Conservation (phyloP, 352 stramenopile genomes). For the Phytophthora lateralis region DNA sequence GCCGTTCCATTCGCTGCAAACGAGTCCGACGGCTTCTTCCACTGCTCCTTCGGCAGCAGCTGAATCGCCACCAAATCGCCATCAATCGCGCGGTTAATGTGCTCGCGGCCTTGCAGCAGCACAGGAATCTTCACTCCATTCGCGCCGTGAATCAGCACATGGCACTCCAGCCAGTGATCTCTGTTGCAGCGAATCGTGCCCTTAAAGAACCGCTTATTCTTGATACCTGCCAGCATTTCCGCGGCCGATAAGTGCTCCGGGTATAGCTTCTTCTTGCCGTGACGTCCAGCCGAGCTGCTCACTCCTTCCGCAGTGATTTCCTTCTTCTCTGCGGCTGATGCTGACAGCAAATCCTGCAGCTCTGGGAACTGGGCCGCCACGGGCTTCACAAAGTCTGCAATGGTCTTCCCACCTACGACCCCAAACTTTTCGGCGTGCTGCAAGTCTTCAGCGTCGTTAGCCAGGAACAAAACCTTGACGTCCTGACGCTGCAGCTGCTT, state of each 20-base stretch:
- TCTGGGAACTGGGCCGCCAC: slow-evolving; percentile 52
- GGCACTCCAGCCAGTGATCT: slow-evolving; percentile 83
- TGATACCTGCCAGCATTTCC: slow-evolving; percentile 84
- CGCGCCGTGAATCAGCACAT: slow-evolving; percentile 76
- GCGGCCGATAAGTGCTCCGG: slow-evolving; percentile 77
- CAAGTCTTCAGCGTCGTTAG: slow-evolving; percentile 70
- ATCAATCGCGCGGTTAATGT: slow-evolving; percentile 98
- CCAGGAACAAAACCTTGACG: slow-evolving; percentile 62
- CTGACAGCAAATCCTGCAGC: slow-evolving; percentile 62
- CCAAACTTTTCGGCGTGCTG: slow-evolving; percentile 46
- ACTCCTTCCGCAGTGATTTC: slow-evolving; percentile 37
- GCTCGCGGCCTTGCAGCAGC: slow-evolving; percentile 69
- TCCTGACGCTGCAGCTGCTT: slow-evolving; percentile 53
- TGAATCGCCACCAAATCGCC: slow-evolving; percentile 98
- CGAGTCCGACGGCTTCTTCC: slow-evolving; percentile 77
- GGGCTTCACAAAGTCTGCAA: slow-evolving; percentile 65
- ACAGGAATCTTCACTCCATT: slow-evolving; percentile 73
- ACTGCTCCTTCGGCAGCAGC: slow-evolving; percentile 86
- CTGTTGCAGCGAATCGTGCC: slow-evolving; percentile 89
- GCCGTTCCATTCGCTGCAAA: slow-evolving; percentile 57
- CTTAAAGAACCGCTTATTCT: slow-evolving; percentile 89
- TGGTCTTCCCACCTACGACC: slow-evolving; percentile 58
- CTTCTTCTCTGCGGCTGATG: slow-evolving; percentile 36
- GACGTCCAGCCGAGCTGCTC: slow-evolving; percentile 47
- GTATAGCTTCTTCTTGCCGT: slow-evolving; percentile 65